phyloP scores from a whole-genome alignment of 2,329 filamentous ascomycete species.

The Ophiocordyceps robertsii region DNA sequence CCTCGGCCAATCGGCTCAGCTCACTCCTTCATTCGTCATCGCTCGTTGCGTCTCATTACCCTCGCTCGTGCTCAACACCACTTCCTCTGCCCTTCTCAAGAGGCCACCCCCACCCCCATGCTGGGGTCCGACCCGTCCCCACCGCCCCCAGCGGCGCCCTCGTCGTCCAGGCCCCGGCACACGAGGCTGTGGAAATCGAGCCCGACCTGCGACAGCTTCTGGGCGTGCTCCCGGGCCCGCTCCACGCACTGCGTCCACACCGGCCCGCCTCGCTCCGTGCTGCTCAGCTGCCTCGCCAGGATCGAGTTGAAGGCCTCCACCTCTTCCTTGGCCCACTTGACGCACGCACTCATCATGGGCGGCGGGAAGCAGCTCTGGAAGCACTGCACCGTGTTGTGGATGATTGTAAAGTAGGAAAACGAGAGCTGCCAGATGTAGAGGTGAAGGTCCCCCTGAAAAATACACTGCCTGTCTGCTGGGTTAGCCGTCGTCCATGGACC shows the following conservation, averaged over 20 bases:
- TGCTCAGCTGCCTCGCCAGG: conserved; percentile 72
- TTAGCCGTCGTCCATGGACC: background rate
- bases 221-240: conserved; percentile 66
- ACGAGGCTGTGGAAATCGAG: conserved; percentile 81
- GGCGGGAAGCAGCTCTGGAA: conserved; percentile 81
- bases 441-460: conserved; percentile 87
- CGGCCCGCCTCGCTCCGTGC: conserved; percentile 61
- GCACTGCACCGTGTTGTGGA: conserved; percentile 82
- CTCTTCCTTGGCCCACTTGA: conserved; percentile 96
- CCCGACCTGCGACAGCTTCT: conserved; percentile 70
- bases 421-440: conserved; percentile 92
- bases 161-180: conserved; percentile 37
- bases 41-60: no score
- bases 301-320: conserved; percentile 83
- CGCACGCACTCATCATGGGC: conserved; percentile 81
- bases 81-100: background rate
- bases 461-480: conserved; percentile 54
- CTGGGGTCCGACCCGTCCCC: background rate
- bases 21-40: no score
- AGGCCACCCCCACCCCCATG: conserved; percentile 16
- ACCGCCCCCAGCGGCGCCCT: conserved; percentile 11
- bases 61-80: no score
- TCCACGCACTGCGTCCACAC: conserved; percentile 77
- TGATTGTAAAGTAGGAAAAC: conserved; percentile 88
- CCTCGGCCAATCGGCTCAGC: no score